A percentile compares a stretch with the other conserved stretches of the same genome.
Conservation (phyloP, 2,329 filamentous ascomycete species). For the Pestalotiopsis sp. region DNA sequence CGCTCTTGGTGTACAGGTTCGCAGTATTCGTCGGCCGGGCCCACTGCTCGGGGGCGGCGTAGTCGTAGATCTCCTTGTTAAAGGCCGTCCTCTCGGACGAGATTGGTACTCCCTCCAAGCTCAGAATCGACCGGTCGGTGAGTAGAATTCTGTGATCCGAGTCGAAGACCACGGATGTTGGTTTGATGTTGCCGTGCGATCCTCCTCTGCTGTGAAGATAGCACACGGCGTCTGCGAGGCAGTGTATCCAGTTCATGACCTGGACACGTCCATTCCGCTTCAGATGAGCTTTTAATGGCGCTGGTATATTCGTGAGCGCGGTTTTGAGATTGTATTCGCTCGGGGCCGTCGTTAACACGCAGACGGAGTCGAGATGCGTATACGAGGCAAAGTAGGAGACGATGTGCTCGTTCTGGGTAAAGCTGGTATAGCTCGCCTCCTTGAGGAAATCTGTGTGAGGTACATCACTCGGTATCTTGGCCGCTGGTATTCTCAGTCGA, state of each 20-base stretch:
- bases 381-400: slow-evolving; percentile 75
- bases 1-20: slow-evolving; percentile 29
- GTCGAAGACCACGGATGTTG: slow-evolving; percentile 70
- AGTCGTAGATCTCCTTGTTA: slow-evolving; percentile 73
- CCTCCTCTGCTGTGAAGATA: slow-evolving; percentile 67
- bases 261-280: slow-evolving; percentile 62
- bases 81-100: slow-evolving; percentile 50
- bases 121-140: slow-evolving; percentile 60
- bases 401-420: slow-evolving; percentile 68
- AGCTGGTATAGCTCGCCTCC: slow-evolving; percentile 61
- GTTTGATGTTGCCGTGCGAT: slow-evolving; percentile 70
- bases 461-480: slow-evolving; percentile 45
- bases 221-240: slow-evolving; percentile 68
- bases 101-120: slow-evolving; percentile 43
- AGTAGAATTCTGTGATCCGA: slow-evolving; percentile 68
- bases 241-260: slow-evolving; percentile 75
- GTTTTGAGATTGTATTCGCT: slow-evolving; percentile 68
- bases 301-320: slow-evolving; percentile 65
- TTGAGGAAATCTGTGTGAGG: slow-evolving; percentile 58
- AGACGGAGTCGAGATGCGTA: slow-evolving; percentile 63
- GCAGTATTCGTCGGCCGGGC: slow-evolving; percentile 43
- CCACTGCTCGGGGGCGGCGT: slow-evolving; percentile 71
- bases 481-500: slow-evolving; percentile 60
- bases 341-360: slow-evolving; percentile 67
- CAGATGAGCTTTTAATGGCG: slow-evolving; percentile 62